These are phyloP conservation scores for Cladorrhinum sp. DNA, from an alignment of 2,329 filamentous ascomycete genomes.

Conservation along the genomic window DNA sequence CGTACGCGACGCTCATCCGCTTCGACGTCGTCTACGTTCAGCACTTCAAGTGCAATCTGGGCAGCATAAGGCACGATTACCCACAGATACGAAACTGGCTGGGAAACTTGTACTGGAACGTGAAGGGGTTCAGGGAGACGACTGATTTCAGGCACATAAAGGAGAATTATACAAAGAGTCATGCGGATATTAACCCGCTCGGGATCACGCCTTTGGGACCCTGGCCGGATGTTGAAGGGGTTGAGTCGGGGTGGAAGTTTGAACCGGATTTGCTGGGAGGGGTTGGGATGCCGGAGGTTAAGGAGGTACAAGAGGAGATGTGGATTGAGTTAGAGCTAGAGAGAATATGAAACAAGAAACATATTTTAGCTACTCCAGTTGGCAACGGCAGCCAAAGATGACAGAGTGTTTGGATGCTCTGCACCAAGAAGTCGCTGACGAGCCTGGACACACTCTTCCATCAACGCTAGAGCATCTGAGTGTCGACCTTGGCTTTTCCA, in stretches of 20 bases:
- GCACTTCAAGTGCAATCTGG: slow-evolving; percentile 65
- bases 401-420: too few relatives aligned
- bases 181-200: slow-evolving; percentile 57
- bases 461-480: too few relatives aligned
- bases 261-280: slow-evolving; percentile 41
- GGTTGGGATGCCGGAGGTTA: slow-evolving; percentile 42
- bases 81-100: slow-evolving; percentile 60
- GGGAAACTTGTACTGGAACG: slow-evolving; percentile 57
- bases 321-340: neutral
- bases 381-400: too few relatives aligned
- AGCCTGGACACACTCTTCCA: too few relatives aligned
- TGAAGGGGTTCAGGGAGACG: slow-evolving; percentile 52
- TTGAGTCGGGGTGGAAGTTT: slow-evolving; percentile 38
- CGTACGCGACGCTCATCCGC: slow-evolving; percentile 57
- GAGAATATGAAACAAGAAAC: neutral
- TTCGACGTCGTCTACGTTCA: slow-evolving; percentile 62
- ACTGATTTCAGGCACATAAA: slow-evolving; percentile 68
- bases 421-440: too few relatives aligned
- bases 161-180: slow-evolving; percentile 61
- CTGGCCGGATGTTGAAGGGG: slow-evolving; percentile 55
- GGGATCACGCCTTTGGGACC: slow-evolving; percentile 62
- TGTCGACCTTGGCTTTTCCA: too few relatives aligned
- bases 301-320: slow-evolving; percentile 33
- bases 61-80: slow-evolving; percentile 58
- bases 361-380: too few relatives aligned